A percentile compares a stretch with the other conserved stretches of the same genome.
phyloP scores from a whole-genome alignment of 305 asterid species.

The Fraxinus ornus region DNA sequence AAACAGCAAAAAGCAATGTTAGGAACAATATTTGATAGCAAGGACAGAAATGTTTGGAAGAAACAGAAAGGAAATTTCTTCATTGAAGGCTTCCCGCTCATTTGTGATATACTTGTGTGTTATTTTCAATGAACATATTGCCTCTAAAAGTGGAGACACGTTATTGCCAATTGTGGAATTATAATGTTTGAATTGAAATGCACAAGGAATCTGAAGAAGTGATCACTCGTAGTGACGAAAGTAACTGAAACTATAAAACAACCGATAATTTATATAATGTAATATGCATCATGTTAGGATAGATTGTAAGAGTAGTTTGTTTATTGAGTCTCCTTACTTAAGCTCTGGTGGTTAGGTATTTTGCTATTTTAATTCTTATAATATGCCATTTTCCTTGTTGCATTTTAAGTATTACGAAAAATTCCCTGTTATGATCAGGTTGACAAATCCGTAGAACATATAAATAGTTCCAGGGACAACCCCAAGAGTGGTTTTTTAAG shows the following conservation, averaged over 20 bases:
- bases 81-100: background rate
- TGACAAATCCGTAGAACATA: slow-evolving; percentile 24
- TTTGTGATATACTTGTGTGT: background rate
- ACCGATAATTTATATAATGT: background rate
- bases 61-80: background rate
- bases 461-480: slow-evolving; percentile 20
- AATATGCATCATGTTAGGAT: background rate
- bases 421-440: slow-evolving; percentile 34
- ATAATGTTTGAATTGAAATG: background rate
- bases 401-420: background rate
- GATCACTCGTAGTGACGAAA: background rate
- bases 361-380: background rate
- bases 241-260: background rate
- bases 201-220: background rate
- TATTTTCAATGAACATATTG: background rate
- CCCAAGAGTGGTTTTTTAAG: slow-evolving; percentile 36
- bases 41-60: background rate
- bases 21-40: background rate
- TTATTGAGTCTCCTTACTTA: background rate
- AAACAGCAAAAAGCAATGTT: background rate
- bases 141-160: background rate
- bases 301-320: background rate
- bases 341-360: slow-evolving; percentile 16
- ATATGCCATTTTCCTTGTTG: background rate
- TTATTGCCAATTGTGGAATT: background rate